Evolutionary conservation across 306 rosid genomes (phyloP).

Genomic region (Quercus suber): DNA sequence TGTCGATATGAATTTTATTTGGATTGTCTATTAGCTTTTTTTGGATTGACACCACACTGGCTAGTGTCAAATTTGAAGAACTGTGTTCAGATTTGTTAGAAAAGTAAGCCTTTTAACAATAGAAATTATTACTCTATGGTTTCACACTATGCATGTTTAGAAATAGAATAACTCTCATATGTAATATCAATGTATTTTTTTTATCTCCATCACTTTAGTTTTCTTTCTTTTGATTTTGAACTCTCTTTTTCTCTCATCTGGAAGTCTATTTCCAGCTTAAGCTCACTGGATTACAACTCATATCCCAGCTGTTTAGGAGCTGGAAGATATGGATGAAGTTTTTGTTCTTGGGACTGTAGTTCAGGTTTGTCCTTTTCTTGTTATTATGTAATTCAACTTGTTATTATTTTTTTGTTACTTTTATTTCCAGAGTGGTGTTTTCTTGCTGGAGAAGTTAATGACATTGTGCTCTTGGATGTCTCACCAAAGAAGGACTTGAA

Average conservation of each 20-base stretch:
- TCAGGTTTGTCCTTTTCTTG: conserved; percentile 43
- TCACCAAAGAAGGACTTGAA: too few relatives aligned
- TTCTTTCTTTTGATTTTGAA: neutral
- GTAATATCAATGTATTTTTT: neutral
- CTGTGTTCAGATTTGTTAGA: conserved; percentile 87
- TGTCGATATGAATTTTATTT: too few relatives aligned
- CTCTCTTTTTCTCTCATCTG: neutral
- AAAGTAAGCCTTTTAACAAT: conserved; percentile 36
- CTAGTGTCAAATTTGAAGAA: conserved; percentile 91
- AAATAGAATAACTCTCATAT: neutral
- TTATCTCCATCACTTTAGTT: neutral
- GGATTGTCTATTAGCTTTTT: neutral
- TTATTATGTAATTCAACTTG: too few relatives aligned
- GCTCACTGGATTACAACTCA: neutral
- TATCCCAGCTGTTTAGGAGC: too few relatives aligned
- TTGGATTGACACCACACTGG: conserved; percentile 80
- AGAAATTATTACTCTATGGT: neutral
- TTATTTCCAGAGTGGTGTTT: too few relatives aligned
- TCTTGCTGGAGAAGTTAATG: too few relatives aligned
- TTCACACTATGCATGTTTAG: neutral
- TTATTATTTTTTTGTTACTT: too few relatives aligned
- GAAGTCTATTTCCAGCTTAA: neutral
- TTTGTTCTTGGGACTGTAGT: conserved; percentile 91
- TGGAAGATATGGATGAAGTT: conserved; percentile 74
- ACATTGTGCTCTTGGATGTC: too few relatives aligned